Conservation (phyloP, 208 protist species). For the Wallacemonas sp. region DNA sequence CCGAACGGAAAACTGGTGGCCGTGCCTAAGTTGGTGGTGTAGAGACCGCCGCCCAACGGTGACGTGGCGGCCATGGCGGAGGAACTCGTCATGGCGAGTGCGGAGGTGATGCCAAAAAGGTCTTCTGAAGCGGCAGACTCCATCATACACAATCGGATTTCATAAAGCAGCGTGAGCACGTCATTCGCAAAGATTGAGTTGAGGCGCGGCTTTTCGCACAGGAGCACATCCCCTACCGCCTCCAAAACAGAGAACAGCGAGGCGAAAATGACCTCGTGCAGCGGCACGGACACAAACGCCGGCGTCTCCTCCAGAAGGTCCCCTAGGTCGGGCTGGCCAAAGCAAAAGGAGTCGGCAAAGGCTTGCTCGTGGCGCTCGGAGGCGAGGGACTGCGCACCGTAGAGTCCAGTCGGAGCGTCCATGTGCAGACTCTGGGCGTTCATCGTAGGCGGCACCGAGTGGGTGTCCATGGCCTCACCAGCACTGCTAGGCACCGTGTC, state of each 20-base stretch:
- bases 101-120: conserved; percentile 5
- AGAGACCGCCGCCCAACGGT: no score
- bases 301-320: conserved; percentile 20
- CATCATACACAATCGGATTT: conserved; percentile 47
- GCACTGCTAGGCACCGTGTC: no score
- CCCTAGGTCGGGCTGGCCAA: conserved; percentile 25
- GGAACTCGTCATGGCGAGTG: conserved; percentile 14
- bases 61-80: conserved; percentile 6
- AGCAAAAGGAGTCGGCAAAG: conserved; percentile 51
- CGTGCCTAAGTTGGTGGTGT: no score
- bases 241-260: conserved; percentile 45
- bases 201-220: conserved; percentile 48
- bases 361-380: conserved; percentile 33
- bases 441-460: neutral
- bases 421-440: neutral
- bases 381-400: neutral
- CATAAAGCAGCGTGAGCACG: conserved; percentile 52
- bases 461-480: no score
- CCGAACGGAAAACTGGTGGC: no score
- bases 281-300: conserved; percentile 36
- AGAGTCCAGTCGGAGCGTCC: neutral
- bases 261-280: conserved; percentile 53
- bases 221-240: conserved; percentile 38
- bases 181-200: conserved; percentile 54
- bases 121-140: conserved; percentile 20